Base-by-base conservation (phyloP, 2,329 filamentous ascomycete genomes). In the Colletotrichum limetticola region DNA sequence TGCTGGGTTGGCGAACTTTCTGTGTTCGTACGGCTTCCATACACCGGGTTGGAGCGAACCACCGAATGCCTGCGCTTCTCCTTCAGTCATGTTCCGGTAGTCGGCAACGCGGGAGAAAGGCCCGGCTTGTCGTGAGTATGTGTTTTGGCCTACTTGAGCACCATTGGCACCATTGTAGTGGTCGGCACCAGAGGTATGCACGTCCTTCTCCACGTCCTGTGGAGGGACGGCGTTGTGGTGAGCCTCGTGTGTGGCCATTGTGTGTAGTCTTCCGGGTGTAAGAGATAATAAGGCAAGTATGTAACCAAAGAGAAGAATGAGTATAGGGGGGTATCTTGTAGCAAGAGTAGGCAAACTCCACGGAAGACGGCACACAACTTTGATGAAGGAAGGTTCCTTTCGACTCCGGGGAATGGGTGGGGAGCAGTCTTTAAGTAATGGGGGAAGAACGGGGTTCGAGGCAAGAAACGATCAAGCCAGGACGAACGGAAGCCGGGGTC, bases 1-100 rank as follows among this genome's bases (percentile, higher is more conserved):
- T 66, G 92, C 93, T 5, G 94, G 94, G 84, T 95, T 95, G 85
- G 89, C 94, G 82, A 95, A 90, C 85, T 93, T 93, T 83, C 92
- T 91, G 80, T 90, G 88, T 83, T 90, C 89, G 65, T 85, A 84
- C 9, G 91, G 85, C 82, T 88, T 90, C 87, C 92, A 89, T 57
- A 87, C 82, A 84, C 92, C 92, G 64, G 93, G 92, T 82, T 95
- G 91, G 82, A 94, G 91, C 78, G 92, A 91, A 84, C 92, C 92
- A 76, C 91, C 93, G 78, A 93, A 93, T 78, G 93, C 88, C 37
- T 78, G 77, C 26, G 80, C 78, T 7, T 74, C 32, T 37, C 56
- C 71, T 49, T 74, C 69, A 56, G 68, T 61, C 74, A 68, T 72
- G 65, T 67, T 75, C 42, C 56, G 71, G 66, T 72, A 72, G 66